Conservation (phyloP, 108 stramenopile genomes). For the Cyclotella choctawhatcheeana region DNA sequence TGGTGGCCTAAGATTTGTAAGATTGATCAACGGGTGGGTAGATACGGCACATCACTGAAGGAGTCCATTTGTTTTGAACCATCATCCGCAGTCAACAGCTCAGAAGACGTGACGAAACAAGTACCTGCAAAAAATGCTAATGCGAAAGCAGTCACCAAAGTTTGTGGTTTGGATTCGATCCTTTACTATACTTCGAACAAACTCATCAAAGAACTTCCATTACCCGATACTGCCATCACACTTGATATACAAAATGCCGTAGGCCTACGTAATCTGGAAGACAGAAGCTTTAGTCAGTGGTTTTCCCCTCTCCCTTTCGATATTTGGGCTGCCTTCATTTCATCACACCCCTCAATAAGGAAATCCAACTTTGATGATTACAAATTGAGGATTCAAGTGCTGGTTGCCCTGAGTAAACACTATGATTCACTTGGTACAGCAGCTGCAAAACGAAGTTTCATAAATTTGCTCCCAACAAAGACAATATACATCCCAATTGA, state of each 20-base stretch:
- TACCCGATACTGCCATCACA: slow-evolving; percentile 69
- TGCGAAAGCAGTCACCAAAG: slow-evolving; percentile 10
- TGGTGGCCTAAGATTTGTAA: slow-evolving; percentile 74
- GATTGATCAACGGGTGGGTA: slow-evolving; percentile 38
- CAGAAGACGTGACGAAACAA: slow-evolving; percentile 17
- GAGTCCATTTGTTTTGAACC: slow-evolving; percentile 53
- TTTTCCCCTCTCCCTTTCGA: slow-evolving; percentile 66
- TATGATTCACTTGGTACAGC: slow-evolving; percentile 29
- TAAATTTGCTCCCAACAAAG: slow-evolving; percentile 17
- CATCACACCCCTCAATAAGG: slow-evolving; percentile 58
- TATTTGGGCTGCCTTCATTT: slow-evolving; percentile 70
- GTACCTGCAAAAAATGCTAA: neutral
- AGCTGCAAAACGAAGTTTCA: slow-evolving; percentile 17
- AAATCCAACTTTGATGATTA: slow-evolving; percentile 57
- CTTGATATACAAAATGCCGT: slow-evolving; percentile 53
- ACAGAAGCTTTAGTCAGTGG: slow-evolving; percentile 54
- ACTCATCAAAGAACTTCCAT: slow-evolving; percentile 53
- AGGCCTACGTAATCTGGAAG: slow-evolving; percentile 50
- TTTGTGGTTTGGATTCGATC: slow-evolving; percentile 53
- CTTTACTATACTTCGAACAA: slow-evolving; percentile 64
- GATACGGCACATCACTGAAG: slow-evolving; percentile 49
- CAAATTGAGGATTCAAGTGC: slow-evolving; percentile 39
- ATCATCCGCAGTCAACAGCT: slow-evolving; percentile 14
- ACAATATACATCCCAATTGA: slow-evolving; percentile 22
- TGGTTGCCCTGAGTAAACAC: slow-evolving; percentile 60